These are phyloP conservation scores for Novymonas esmeraldas DNA, from an alignment of 208 protist genomes.

Conservation along the genomic window DNA sequence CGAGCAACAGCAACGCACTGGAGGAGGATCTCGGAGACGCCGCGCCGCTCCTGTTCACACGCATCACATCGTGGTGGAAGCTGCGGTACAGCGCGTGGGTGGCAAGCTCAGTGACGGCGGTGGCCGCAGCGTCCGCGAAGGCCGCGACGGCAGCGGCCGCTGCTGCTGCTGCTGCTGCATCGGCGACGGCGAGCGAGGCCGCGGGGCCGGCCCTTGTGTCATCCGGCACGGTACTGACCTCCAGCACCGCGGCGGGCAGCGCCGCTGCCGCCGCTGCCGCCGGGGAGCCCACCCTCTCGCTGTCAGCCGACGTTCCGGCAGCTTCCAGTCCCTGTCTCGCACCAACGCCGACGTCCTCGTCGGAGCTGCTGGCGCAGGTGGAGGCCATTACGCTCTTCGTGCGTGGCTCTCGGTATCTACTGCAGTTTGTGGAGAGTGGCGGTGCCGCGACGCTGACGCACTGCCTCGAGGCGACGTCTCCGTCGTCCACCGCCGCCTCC, in stretches of 20 bases:
- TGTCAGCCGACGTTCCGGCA: no score
- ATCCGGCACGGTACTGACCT: no score
- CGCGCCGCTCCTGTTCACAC: constrained; percentile 79
- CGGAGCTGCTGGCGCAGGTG: constrained; percentile 56
- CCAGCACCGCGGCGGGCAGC: no score
- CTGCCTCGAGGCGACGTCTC: constrained; percentile 33
- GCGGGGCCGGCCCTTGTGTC: neutral
- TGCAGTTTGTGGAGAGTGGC: constrained; percentile 79
- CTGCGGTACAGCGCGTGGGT: constrained; percentile 60
- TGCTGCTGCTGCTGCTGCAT: constrained; percentile 2
- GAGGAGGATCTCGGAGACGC: constrained; percentile 78
- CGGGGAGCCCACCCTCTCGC: no score
- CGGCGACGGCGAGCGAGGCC: neutral
- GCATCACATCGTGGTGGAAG: constrained; percentile 82
- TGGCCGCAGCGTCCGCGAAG: neutral
- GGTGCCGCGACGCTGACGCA: constrained; percentile 65
- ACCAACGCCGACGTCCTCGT: neutral
- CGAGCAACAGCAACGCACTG: constrained; percentile 65
- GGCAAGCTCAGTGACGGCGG: neutral
- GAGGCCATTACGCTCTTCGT: constrained; percentile 73
- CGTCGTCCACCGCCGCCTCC: neutral
- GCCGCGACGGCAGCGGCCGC: neutral
- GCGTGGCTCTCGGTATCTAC: constrained; percentile 74
- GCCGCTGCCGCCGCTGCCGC: no score
- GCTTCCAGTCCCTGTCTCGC: no score